phyloP scores from a whole-genome alignment of 176 grass and related monocot species.

The Melocanna baccifera region DNA sequence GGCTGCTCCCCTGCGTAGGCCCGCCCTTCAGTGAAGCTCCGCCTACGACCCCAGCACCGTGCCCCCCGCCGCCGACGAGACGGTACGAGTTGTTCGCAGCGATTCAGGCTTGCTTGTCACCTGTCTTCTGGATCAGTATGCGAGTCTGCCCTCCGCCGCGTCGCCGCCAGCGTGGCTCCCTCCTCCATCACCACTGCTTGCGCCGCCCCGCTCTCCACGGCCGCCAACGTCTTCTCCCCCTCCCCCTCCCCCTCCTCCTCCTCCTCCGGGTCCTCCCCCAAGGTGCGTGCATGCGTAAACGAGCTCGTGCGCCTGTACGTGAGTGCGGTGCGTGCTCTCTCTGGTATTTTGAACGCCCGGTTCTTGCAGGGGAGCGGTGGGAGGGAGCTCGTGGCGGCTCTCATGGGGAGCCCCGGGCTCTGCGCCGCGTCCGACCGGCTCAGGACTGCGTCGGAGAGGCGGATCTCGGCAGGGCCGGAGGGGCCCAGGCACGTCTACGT shows the following conservation, averaged over 20 bases:
- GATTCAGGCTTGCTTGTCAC: too few species aligned
- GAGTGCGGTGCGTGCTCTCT: neutral
- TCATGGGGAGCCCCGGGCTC: constrained; percentile 49
- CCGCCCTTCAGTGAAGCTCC: too few species aligned
- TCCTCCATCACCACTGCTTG: too few species aligned
- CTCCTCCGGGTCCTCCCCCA: neutral
- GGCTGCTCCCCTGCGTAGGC: too few species aligned
- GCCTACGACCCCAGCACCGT: too few species aligned
- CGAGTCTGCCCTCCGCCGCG: too few species aligned
- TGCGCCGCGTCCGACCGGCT: constrained; percentile 49
- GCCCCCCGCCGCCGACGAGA: too few species aligned
- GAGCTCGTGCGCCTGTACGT: neutral
- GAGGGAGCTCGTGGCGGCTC: constrained; percentile 52
- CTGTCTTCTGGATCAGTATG: too few species aligned
- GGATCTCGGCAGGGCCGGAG: constrained; percentile 40
- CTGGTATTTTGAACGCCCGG: neutral
- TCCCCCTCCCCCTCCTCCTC: constrained; percentile 34
- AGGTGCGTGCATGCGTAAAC: neutral
- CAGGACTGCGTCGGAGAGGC: constrained; percentile 43
- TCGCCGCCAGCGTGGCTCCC: too few species aligned
- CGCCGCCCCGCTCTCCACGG: too few species aligned
- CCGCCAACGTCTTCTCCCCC: too few species aligned
- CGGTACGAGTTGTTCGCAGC: too few species aligned
- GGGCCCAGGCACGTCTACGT: constrained; percentile 62
- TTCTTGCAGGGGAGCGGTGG: constrained; percentile 25